These are phyloP conservation scores for Malassezia sympodialis DNA, from an alignment of 1,284 basidiomycete species.

Conservation along the genomic window DNA sequence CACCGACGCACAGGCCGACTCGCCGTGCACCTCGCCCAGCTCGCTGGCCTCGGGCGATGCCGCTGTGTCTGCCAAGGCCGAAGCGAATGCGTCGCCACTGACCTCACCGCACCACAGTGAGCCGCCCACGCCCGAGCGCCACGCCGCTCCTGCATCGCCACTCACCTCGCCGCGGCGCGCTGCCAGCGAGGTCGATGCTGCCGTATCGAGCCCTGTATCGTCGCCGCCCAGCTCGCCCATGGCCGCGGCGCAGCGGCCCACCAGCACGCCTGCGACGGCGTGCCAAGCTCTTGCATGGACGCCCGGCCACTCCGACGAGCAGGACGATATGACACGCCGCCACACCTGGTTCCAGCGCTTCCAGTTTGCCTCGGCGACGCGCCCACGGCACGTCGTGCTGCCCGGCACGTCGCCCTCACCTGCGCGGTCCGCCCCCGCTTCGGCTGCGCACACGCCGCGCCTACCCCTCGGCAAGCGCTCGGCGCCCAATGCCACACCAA, in stretches of 20 bases:
- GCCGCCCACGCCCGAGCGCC: background rate
- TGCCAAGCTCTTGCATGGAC: background rate
- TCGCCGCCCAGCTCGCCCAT: constrained; percentile 11
- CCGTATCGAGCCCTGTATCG: constrained; percentile 14
- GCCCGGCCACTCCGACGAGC: background rate
- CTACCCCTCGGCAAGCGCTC: constrained; percentile 9
- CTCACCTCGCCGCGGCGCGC: background rate
- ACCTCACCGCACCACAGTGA: background rate
- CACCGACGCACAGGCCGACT: background rate
- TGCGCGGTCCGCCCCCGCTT: background rate
- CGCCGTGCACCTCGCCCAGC: constrained; percentile 7
- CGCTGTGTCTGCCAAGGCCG: background rate
- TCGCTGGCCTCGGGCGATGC: background rate
- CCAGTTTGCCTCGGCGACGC: background rate
- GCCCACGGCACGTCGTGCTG: background rate
- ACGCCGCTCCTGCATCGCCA: background rate
- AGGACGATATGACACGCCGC: background rate
- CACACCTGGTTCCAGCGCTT: constrained; percentile 4
- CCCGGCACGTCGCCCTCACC: constrained; percentile 7
- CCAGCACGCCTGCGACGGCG: background rate
- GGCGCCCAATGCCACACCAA: background rate
- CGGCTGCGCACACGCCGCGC: constrained; percentile 1
- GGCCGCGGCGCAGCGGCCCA: background rate
- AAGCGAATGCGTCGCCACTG: constrained; percentile 1
- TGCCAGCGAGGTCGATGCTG: background rate